These are phyloP conservation scores for Boeremia lycopersici DNA, from an alignment of 2,329 filamentous ascomycete genomes.

Conservation along the genomic window DNA sequence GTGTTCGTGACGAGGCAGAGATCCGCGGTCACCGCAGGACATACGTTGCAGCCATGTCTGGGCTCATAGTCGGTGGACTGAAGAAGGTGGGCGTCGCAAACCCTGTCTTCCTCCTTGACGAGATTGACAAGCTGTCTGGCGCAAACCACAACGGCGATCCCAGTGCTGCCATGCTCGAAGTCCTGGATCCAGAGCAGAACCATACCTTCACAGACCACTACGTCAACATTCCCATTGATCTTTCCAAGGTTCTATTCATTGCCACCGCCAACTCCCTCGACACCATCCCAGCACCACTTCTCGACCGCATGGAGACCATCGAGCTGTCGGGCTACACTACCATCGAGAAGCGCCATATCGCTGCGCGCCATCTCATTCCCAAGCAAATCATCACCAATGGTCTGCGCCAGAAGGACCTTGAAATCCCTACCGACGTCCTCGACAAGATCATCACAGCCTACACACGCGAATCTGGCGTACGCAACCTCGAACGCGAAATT, in stretches of 20 bases:
- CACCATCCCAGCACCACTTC: slow-evolving; percentile 89
- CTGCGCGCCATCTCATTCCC: slow-evolving; percentile 88
- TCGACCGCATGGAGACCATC: slow-evolving; percentile 98
- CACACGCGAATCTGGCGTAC: slow-evolving; percentile 93
- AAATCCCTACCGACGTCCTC: slow-evolving; percentile 80
- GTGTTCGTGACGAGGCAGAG: slow-evolving; percentile 94
- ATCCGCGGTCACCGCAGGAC: slow-evolving; percentile 93
- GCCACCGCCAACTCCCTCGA: slow-evolving; percentile 95
- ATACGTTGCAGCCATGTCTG: slow-evolving; percentile 99
- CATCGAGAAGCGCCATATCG: slow-evolving; percentile 95
- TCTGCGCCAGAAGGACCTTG: slow-evolving; percentile 74
- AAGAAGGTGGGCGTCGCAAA: slow-evolving; percentile 96
- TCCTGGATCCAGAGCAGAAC: slow-evolving; percentile 96
- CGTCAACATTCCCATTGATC: slow-evolving; percentile 90
- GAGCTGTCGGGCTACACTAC: slow-evolving; percentile 94
- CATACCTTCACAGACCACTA: slow-evolving; percentile 95
- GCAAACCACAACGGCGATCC: slow-evolving; percentile 95
- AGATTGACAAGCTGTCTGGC: slow-evolving; percentile 95
- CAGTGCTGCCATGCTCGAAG: slow-evolving; percentile 96
- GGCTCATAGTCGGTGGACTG: slow-evolving; percentile 87
- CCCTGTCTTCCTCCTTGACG: slow-evolving; percentile 92
- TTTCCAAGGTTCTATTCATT: slow-evolving; percentile 97
- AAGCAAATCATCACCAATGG: slow-evolving; percentile 95
- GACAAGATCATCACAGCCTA: slow-evolving; percentile 96
- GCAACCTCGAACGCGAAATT: slow-evolving; percentile 94